Conservation (phyloP, 2,329 filamentous ascomycete species). For the Metarhizium sp. region DNA sequence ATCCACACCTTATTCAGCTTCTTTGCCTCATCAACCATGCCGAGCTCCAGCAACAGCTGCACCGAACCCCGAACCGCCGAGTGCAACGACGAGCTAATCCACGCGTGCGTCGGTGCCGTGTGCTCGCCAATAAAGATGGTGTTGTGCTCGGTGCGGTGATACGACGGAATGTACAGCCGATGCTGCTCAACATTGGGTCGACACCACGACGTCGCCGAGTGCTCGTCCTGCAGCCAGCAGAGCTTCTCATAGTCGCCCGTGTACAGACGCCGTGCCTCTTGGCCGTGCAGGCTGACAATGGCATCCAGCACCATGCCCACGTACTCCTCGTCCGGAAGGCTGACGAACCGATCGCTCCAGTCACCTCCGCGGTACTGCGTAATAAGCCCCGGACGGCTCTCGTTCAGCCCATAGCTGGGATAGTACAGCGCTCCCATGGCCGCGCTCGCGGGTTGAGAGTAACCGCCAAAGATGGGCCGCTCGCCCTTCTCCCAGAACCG, state of each 20-base stretch:
- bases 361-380: conserved; percentile 7
- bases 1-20: conserved; percentile 47
- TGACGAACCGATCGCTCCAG: conserved; percentile 7
- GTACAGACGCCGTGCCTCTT: conserved; percentile 42
- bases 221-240: conserved; percentile 48
- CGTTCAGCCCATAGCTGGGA: conserved; percentile 41
- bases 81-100: conserved; percentile 23
- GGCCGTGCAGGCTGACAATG: conserved; percentile 10
- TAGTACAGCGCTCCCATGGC: conserved; percentile 32
- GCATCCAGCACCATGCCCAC: conserved; percentile 3
- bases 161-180: conserved; percentile 49
- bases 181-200: conserved; percentile 43
- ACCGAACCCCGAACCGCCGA: background rate
- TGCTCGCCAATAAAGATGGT: conserved; percentile 22
- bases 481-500: conserved; percentile 26
- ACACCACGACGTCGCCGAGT: conserved; percentile 47
- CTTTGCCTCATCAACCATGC: conserved; percentile 42
- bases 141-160: conserved; percentile 47
- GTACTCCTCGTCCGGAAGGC: conserved; percentile 5
- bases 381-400: conserved; percentile 39
- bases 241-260: conserved; percentile 48
- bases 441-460: conserved; percentile 5
- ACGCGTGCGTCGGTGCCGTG: conserved; percentile 48
- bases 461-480: conserved; percentile 32
- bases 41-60: conserved; percentile 3